Conservation (phyloP, 225 moss, liverwort and hornwort genomes). For the Pseudoscleropodium purum region DNA sequence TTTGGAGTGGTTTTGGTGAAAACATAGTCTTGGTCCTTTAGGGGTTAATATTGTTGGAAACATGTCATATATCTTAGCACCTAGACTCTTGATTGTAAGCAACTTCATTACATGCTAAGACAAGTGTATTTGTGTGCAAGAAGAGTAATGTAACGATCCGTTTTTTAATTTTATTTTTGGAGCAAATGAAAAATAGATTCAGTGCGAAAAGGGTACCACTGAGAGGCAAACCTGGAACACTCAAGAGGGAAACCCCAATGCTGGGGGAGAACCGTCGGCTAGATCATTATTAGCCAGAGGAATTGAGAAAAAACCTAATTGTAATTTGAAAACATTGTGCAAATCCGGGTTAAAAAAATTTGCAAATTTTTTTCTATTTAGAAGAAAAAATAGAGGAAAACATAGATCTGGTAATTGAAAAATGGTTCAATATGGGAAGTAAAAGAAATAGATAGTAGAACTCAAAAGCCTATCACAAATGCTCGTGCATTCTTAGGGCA, state of each 20-base stretch:
- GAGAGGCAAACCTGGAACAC: no score
- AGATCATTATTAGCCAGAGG: no score
- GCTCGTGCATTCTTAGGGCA: rapidly evolving
- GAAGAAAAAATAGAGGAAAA: background rate
- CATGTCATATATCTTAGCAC: background rate
- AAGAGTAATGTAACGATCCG: rapidly evolving
- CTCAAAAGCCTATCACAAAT: rapidly evolving
- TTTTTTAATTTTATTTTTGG: background rate
- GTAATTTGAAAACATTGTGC: no score
- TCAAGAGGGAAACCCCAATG: no score
- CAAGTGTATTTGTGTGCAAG: background rate
- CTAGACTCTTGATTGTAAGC: background rate
- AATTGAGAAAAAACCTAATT: no score
- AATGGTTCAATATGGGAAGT: background rate
- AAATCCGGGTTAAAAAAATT: no score
- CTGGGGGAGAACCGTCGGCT: no score
- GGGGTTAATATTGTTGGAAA: no score
- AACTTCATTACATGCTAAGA: background rate
- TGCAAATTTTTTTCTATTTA: background rate
- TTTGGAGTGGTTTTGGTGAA: no score
- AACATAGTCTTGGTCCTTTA: no score
- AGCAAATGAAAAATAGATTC: background rate
- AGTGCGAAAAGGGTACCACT: background rate
- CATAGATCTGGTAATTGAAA: background rate
- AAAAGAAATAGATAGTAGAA: background rate